These are phyloP conservation scores for Lathyrus aphaca DNA, from an alignment of 306 rosid genomes.

Conservation along the genomic window DNA sequence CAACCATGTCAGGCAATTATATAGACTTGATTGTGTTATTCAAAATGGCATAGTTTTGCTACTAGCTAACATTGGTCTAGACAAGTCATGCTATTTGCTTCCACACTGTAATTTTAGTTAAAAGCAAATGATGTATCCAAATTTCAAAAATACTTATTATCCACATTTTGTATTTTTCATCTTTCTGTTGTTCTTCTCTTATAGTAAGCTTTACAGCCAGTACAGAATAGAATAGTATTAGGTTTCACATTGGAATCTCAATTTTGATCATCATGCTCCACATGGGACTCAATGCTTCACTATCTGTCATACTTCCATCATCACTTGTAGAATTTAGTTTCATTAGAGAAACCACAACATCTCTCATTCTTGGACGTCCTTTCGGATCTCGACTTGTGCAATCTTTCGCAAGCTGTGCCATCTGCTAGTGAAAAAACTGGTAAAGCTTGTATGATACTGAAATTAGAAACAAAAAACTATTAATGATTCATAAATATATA, in stretches of 20 bases:
- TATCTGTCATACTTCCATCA: neutral
- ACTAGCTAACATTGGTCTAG: no score
- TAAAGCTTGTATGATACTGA: neutral
- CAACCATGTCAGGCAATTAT: no score
- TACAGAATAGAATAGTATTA: neutral
- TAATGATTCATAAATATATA: neutral
- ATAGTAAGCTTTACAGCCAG: neutral
- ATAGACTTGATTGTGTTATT: no score
- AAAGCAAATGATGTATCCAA: neutral
- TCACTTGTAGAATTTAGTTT: neutral
- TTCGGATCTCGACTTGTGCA: neutral
- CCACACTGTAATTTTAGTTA: no score
- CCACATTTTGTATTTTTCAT: neutral
- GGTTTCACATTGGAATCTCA: neutral
- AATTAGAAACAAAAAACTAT: neutral
- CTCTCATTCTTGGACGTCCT: slow-evolving; percentile 3
- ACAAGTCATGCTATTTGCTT: no score
- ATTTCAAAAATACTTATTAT: neutral
- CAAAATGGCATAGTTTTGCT: no score
- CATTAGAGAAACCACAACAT: neutral
- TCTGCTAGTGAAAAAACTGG: neutral
- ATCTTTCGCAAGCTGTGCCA: neutral
- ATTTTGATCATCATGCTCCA: neutral
- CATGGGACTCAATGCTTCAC: neutral
- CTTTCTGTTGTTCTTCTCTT: neutral